Conservation (phyloP, 495 filamentous ascomycete species). For the Neurospora tetraspora region DNA sequence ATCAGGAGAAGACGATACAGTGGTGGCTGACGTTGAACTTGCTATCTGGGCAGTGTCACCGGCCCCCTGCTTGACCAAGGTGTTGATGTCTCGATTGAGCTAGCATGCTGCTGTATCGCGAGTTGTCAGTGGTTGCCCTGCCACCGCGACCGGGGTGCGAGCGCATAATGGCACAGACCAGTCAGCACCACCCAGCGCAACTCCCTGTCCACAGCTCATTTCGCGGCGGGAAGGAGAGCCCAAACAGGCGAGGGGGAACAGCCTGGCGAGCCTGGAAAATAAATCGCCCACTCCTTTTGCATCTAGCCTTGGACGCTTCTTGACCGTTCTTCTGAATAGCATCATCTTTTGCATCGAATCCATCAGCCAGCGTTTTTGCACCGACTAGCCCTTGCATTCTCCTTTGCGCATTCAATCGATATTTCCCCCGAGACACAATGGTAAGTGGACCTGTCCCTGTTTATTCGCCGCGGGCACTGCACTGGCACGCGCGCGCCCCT, state of each 20-base stretch:
- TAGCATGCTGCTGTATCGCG: slow-evolving; percentile 3
- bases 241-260: not conserved
- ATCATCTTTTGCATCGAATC: slow-evolving; percentile 2
- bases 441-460: slow-evolving; percentile 11
- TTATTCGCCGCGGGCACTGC: not conserved
- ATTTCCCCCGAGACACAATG: slow-evolving; percentile 15
- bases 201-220: slow-evolving; percentile 13
- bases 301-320: slow-evolving; percentile 12
- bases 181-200: slow-evolving; percentile 9
- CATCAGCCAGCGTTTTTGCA: not conserved
- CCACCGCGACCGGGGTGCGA: slow-evolving; percentile 9
- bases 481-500: not conserved
- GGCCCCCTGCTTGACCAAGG: not conserved
- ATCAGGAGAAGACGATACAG: not conserved
- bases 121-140: slow-evolving; percentile 23
- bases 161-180: slow-evolving; percentile 13
- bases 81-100: not conserved
- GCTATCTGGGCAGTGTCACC: not conserved
- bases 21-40: not conserved
- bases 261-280: slow-evolving; percentile 1
- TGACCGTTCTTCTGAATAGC: slow-evolving; percentile 10
- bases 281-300: slow-evolving; percentile 3
- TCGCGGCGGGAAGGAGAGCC: slow-evolving; percentile 4
- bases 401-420: slow-evolving; percentile 1
- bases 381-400: not conserved